phyloP scores from a whole-genome alignment of 2,329 filamentous ascomycete species.

The Pyrenophora seminiperda region DNA sequence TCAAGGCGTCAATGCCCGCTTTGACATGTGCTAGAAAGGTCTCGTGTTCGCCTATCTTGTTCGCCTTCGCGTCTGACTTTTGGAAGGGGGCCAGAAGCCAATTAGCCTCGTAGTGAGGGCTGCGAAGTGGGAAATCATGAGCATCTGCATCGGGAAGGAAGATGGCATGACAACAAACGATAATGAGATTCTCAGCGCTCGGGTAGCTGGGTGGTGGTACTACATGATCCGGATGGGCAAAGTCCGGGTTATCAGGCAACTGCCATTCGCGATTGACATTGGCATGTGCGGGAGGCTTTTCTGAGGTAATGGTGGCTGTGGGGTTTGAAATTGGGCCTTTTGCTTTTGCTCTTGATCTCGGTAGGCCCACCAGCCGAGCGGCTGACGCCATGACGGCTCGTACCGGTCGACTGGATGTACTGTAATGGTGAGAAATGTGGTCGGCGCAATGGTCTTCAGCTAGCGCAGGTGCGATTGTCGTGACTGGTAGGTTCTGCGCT shows the following conservation, averaged over 20 bases:
- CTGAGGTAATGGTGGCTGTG: conserved; percentile 14
- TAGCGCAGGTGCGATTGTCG: conserved; percentile 1
- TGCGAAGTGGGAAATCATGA: conserved; percentile 34
- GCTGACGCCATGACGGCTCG: conserved; percentile 37
- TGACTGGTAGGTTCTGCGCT: background rate
- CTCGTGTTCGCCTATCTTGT: conserved; percentile 68
- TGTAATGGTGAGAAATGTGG: conserved; percentile 7
- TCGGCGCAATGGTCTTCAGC: background rate
- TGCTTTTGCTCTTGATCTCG: conserved; percentile 28
- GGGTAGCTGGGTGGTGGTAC: conserved; percentile 34
- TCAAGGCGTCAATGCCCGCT: conserved; percentile 63
- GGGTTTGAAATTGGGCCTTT: conserved; percentile 14
- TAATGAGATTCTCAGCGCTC: conserved; percentile 61
- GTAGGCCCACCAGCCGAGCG: conserved; percentile 35
- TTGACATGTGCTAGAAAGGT: conserved; percentile 80
- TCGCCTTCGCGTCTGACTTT: conserved; percentile 40
- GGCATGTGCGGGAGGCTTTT: conserved; percentile 7
- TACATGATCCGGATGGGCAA: conserved; percentile 37
- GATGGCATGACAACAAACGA: conserved; percentile 86
- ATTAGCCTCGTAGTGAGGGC: conserved; percentile 45
- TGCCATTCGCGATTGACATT: conserved; percentile 6
- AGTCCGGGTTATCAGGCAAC: conserved; percentile 24
- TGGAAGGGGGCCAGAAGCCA: conserved; percentile 80
- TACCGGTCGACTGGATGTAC: conserved; percentile 12
- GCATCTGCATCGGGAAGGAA: conserved; percentile 55